A percentile compares a stretch with the other conserved stretches of the same genome.
Conservation (phyloP, 2,329 filamentous ascomycete species). For the Tolypocladium cylindrosporum region DNA sequence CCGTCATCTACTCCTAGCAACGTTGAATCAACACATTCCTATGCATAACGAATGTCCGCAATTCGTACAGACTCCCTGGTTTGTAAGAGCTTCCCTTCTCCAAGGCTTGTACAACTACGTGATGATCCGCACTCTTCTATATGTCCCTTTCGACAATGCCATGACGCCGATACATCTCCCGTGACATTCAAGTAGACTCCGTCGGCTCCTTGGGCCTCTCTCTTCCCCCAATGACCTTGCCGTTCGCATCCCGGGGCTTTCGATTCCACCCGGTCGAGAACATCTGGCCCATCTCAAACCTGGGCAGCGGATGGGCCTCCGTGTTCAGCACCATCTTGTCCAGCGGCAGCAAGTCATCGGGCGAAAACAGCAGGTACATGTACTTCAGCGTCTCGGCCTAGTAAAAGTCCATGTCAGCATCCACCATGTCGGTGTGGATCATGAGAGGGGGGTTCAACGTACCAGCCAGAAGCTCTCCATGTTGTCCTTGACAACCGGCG, state of each 20-base stretch:
- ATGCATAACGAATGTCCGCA: background rate
- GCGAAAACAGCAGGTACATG: slow-evolving; percentile 88
- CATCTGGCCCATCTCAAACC: slow-evolving; percentile 69
- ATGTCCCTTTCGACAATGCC: background rate
- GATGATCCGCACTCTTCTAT: background rate
- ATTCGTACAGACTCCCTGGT: background rate
- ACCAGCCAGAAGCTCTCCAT: slow-evolving; percentile 99
- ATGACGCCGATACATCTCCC: background rate
- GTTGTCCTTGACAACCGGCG: slow-evolving; percentile 66
- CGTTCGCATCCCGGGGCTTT: slow-evolving; percentile 45
- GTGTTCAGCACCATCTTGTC: slow-evolving; percentile 91
- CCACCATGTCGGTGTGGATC: background rate
- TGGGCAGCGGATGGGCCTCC: slow-evolving; percentile 82
- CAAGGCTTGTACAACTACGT: background rate
- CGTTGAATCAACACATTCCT: background rate
- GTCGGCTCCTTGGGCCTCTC: background rate
- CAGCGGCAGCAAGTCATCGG: slow-evolving; percentile 70
- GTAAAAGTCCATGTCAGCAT: slow-evolving; percentile 2
- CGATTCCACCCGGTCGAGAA: slow-evolving; percentile 77
- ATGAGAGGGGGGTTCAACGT: slow-evolving; percentile 23
- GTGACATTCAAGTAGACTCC: background rate
- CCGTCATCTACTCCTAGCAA: background rate
- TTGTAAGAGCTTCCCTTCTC: background rate
- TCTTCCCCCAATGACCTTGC: slow-evolving; percentile 22
- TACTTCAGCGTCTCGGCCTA: slow-evolving; percentile 96